Evolutionary conservation across 1,284 basidiomycete species (phyloP), one percentile per base, ranked within the genome.

Genomic region (Ganoderma lingzhi): DNA sequence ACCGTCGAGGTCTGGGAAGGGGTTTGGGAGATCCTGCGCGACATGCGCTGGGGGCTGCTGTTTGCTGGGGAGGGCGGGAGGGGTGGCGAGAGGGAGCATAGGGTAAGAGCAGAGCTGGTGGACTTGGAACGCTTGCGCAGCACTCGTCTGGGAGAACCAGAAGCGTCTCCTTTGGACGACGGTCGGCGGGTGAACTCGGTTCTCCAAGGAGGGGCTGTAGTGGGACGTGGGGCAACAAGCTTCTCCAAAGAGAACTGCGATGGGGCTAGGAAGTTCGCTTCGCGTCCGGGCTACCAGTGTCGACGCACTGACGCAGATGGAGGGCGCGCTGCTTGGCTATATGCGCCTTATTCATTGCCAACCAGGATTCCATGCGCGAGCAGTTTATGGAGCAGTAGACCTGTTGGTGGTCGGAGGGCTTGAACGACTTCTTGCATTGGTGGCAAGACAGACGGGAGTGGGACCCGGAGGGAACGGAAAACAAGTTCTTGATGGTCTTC

Each of bases 401-500:
- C 23, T 67, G 32, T 10, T 42, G 37, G 8, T 41, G 3, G 4
- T 39, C 17, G 3, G 39, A 10, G 30, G 42, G 62, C 32, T 42
- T 63, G 62, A 64, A 67, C 8, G 12, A 35, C 45, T 60, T 63
- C 32, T 59, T 67, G 62, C 66, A 67, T 15, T 39, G 23, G 6
- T 8, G 4, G 62, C 66, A 67, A 32, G 23, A 30, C 15, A 42
- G n/a, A 28, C 23, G 39, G 23, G 41, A 61, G 59, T 37, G 53
- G 12, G 63, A 39, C 42, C 32, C 14, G 14, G 65, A 51, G 14
- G 62, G 45, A 28, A 61, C 28, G 65, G 58, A 23, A 32, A 67
- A 45, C 10, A 67, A n/a, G 39, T n/a, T 63, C 44, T 67, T 67
- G 44, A 67, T 28, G 45, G 62, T 23, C 62, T 67, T 67, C 66